These are phyloP conservation scores for Luvunga scandens DNA, from an alignment of 345 rosid species.

Conservation along the genomic window DNA sequence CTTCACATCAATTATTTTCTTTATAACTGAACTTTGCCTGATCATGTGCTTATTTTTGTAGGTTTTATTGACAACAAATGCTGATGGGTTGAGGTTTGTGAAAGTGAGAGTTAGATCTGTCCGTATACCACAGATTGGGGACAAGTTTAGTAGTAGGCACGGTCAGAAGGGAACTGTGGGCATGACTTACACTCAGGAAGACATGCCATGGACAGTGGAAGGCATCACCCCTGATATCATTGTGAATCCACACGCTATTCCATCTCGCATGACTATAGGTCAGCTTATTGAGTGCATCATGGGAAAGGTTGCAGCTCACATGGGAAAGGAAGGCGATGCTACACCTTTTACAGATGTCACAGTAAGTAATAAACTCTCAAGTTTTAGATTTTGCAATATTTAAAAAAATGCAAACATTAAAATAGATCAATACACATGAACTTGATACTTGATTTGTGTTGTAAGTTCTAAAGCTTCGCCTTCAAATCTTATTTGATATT, in stretches of 20 bases:
- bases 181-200: slow-evolving; percentile 98
- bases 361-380: slow-evolving; percentile 38
- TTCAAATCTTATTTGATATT: not conserved
- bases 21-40: not conserved
- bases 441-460: not conserved
- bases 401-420: not conserved
- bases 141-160: slow-evolving; percentile 96
- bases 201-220: slow-evolving; percentile 99
- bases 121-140: slow-evolving; percentile 95
- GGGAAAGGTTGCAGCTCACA: slow-evolving; percentile 99
- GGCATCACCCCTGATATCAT: slow-evolving; percentile 93
- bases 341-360: slow-evolving; percentile 99
- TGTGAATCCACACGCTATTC: slow-evolving; percentile 99
- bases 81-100: slow-evolving; percentile 96
- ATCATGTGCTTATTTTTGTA: slow-evolving; percentile 16
- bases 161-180: slow-evolving; percentile 99
- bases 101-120: slow-evolving; percentile 98
- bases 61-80: slow-evolving; percentile 97
- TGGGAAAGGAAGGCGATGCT: slow-evolving; percentile 99
- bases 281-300: slow-evolving; percentile 98
- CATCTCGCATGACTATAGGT: slow-evolving; percentile 98
- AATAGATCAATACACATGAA: not conserved
- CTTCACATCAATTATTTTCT: not conserved
- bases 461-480: not conserved
- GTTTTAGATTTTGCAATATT: not conserved